Evolutionary conservation across 2,329 filamentous ascomycete species (phyloP).

Genomic region (Aspergillus caelatus): DNA sequence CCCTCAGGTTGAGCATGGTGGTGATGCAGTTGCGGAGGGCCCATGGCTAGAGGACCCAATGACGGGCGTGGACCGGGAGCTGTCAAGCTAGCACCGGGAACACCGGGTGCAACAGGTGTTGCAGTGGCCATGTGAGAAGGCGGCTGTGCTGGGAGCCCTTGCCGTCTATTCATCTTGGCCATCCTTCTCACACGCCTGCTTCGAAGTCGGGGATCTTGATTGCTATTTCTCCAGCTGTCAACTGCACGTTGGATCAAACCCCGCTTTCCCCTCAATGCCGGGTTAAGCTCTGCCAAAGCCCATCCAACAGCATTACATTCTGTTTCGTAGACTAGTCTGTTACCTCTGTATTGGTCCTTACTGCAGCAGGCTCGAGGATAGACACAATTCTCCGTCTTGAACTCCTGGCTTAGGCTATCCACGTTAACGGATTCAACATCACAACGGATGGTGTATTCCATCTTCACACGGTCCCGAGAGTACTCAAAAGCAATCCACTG

Average conservation of each 20-base stretch:
- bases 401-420: constrained; percentile 79
- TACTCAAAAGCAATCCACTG: constrained; percentile 99
- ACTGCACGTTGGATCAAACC: constrained; percentile 96
- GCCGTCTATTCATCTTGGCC: constrained; percentile 92
- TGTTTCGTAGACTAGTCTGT: constrained; percentile 93
- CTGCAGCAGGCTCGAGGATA: constrained; percentile 93
- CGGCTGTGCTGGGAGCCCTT: constrained; percentile 66
- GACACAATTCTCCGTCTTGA: constrained; percentile 98
- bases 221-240: constrained; percentile 98
- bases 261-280: constrained; percentile 86
- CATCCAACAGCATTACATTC: constrained; percentile 99
- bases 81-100: constrained; percentile 64
- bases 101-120: constrained; percentile 62
- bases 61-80: constrained; percentile 35
- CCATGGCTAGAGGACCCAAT: constrained; percentile 68
- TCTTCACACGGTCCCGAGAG: constrained; percentile 94
- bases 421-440: constrained; percentile 96
- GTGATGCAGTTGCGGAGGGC: constrained; percentile 69
- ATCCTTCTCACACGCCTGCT: constrained; percentile 90
- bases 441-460: constrained; percentile 98
- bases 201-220: constrained; percentile 87
- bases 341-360: constrained; percentile 96
- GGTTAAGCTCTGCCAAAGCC: constrained; percentile 92
- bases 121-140: constrained; percentile 67
- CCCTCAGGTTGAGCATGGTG: constrained; percentile 73